Evolutionary conservation across 805 yeast species (phyloP).

Genomic region (Scheffersomyces spartinae): DNA sequence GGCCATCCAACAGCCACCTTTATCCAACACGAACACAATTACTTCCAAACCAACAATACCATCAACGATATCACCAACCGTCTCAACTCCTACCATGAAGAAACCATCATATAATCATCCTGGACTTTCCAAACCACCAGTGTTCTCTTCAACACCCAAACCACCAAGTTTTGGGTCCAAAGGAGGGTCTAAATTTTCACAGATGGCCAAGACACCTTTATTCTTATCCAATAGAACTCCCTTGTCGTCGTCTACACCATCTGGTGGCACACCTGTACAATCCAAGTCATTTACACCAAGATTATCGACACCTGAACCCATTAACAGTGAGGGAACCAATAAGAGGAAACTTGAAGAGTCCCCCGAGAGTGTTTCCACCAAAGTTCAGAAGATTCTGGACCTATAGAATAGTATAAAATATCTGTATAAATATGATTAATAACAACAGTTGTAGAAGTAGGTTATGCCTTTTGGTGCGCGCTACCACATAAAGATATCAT

Average conservation of each 20-base stretch:
- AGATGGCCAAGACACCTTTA: slow-evolving; percentile 1
- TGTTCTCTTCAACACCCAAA: slow-evolving; percentile 11
- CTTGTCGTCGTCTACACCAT: too few species aligned
- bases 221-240: slow-evolving; percentile 1
- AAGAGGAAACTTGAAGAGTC: background rate
- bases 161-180: slow-evolving; percentile 12
- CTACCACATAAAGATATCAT: too few species aligned
- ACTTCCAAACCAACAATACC: slow-evolving; percentile 2
- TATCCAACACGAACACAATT: background rate
- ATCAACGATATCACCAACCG: background rate
- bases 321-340: background rate
- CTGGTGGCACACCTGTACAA: slow-evolving; percentile 1
- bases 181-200: slow-evolving; percentile 5
- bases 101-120: slow-evolving; percentile 3
- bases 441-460: too few species aligned
- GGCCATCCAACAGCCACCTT: slow-evolving; percentile 1
- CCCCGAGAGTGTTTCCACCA: background rate
- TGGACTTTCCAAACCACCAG: slow-evolving; percentile 12
- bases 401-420: slow-evolving; percentile 3
- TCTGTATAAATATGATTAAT: too few species aligned
- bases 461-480: too few species aligned
- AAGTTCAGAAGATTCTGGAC: slow-evolving; percentile 1
- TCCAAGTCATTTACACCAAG: background rate
- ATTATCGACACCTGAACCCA: background rate
- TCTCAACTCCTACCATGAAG: slow-evolving; percentile 1